phyloP scores from a whole-genome alignment of 345 rosid genomes.

The Sisymbrium altissimum region DNA sequence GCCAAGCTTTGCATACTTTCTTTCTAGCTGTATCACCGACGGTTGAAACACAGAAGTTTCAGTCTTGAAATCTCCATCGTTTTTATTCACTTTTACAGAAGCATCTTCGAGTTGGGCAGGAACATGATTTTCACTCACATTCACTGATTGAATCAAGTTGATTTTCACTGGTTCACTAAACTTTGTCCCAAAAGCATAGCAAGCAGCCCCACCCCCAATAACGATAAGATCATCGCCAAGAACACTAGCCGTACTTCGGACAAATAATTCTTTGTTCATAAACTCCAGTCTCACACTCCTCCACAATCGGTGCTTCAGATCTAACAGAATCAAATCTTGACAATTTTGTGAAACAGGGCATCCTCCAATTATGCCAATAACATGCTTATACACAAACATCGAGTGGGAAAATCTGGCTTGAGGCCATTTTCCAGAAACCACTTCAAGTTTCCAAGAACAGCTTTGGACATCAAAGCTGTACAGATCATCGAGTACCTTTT shows the following conservation, averaged over 20 bases:
- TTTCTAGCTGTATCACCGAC: slow-evolving; percentile 54
- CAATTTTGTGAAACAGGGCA: slow-evolving; percentile 75
- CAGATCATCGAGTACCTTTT: slow-evolving; percentile 67
- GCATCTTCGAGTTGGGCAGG: slow-evolving; percentile 22
- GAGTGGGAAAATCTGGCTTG: slow-evolving; percentile 88
- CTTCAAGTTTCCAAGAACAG: slow-evolving; percentile 63
- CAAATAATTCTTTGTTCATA: slow-evolving; percentile 62
- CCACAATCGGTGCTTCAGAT: slow-evolving; percentile 54
- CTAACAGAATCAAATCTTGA: slow-evolving; percentile 70
- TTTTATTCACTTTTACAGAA: slow-evolving; percentile 21
- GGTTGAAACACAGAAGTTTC: slow-evolving; percentile 30
- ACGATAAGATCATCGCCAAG: slow-evolving; percentile 66
- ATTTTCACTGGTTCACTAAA: slow-evolving; percentile 76
- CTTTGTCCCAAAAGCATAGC: slow-evolving; percentile 96
- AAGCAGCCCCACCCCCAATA: slow-evolving; percentile 95
- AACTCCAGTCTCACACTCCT: slow-evolving; percentile 58
- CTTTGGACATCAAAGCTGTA: slow-evolving; percentile 67
- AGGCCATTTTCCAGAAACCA: slow-evolving; percentile 63
- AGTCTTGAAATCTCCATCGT: slow-evolving; percentile 23
- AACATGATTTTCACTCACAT: slow-evolving; percentile 32
- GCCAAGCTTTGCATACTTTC: slow-evolving; percentile 63
- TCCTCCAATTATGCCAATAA: slow-evolving; percentile 84
- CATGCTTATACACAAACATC: slow-evolving; percentile 63
- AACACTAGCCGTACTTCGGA: slow-evolving; percentile 68
- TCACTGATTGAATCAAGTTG: slow-evolving; percentile 46